These are phyloP conservation scores for Laetiporus sulphureus DNA, from an alignment of 1,284 basidiomycete species.

Conservation along the genomic window DNA sequence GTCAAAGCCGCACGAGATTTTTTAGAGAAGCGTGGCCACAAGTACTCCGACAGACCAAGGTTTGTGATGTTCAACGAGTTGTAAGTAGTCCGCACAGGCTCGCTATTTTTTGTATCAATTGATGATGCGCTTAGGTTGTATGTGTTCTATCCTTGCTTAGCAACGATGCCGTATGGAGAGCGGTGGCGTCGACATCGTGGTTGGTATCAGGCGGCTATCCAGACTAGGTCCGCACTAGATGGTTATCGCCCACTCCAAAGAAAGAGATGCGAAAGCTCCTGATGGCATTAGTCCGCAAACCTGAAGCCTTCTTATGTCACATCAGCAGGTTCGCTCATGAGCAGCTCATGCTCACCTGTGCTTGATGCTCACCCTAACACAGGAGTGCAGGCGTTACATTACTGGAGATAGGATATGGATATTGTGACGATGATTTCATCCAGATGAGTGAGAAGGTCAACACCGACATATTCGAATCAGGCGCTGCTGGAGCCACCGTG, in stretches of 20 bases:
- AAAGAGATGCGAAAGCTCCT: neutral
- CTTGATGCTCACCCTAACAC: too few species aligned
- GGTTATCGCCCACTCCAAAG: constrained; percentile 9
- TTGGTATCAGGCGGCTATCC: constrained; percentile 24
- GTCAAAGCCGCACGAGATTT: constrained; percentile 29
- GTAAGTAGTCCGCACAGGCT: neutral
- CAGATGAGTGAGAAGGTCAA: constrained; percentile 38
- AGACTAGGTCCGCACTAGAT: constrained; percentile 14
- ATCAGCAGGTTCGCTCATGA: neutral
- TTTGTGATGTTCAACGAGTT: neutral
- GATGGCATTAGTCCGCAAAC: neutral
- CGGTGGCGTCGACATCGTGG: constrained; percentile 23
- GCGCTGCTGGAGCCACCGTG: constrained; percentile 42
- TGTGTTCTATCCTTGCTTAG: too few species aligned
- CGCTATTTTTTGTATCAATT: neutral
- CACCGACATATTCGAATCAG: constrained; percentile 39
- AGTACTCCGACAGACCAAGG: constrained; percentile 31
- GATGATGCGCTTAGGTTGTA: too few species aligned
- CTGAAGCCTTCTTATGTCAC: neutral
- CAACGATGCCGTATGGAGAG: constrained; percentile 22
- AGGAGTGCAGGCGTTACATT: constrained; percentile 17
- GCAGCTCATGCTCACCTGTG: too few species aligned
- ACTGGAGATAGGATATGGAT: constrained; percentile 22
- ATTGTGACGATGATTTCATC: constrained; percentile 20
- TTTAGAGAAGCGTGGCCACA: constrained; percentile 32